Percentiles rank a stretch among this genome's conserved stretches.
Conservation (phyloP, 2,329 filamentous ascomycete genomes). For the Fusarium sp. region DNA sequence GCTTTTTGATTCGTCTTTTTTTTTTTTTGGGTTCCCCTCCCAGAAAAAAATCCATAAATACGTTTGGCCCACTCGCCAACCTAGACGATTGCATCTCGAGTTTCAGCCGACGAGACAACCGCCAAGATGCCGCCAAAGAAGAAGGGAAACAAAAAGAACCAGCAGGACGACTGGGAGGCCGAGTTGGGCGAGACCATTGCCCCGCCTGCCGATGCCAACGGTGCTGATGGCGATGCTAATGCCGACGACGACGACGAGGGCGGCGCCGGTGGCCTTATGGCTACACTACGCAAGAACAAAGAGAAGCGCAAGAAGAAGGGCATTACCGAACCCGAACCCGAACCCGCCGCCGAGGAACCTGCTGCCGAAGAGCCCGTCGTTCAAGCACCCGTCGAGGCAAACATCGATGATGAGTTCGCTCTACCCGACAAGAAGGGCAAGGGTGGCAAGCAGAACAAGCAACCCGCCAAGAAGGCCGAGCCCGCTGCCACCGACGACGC, state of each 20-base stretch:
- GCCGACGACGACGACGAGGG: conserved; percentile 65
- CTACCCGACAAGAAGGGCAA: conserved; percentile 82
- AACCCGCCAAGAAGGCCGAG: conserved; percentile 58
- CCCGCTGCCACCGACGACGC: conserved; percentile 67
- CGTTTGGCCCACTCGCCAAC: conserved; percentile 35
- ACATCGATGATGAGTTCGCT: conserved; percentile 86
- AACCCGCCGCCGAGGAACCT: conserved; percentile 60
- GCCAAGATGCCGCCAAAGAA: conserved; percentile 90
- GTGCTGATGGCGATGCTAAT: conserved; percentile 60
- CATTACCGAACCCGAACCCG: conserved; percentile 78
- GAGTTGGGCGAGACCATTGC: conserved; percentile 85
- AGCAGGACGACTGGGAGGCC: conserved; percentile 94
- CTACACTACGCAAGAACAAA: conserved; percentile 83
- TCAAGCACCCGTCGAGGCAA: conserved; percentile 85
- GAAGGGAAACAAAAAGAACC: conserved; percentile 84
- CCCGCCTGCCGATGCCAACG: conserved; percentile 59
- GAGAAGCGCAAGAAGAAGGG: conserved; percentile 94
- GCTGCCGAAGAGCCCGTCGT: conserved; percentile 72
- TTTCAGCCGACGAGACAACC: conserved; percentile 36
- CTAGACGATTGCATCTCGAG: conserved; percentile 41
- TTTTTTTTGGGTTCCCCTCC: conserved; percentile 22
- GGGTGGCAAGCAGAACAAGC: conserved; percentile 62
- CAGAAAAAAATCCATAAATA: conserved; percentile 32
- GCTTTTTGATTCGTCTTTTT: conserved; percentile 19
- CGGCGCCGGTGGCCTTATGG: conserved; percentile 78